Evolutionary conservation across 345 rosid genomes (phyloP).

Genomic region (Aurinia saxatilis): DNA sequence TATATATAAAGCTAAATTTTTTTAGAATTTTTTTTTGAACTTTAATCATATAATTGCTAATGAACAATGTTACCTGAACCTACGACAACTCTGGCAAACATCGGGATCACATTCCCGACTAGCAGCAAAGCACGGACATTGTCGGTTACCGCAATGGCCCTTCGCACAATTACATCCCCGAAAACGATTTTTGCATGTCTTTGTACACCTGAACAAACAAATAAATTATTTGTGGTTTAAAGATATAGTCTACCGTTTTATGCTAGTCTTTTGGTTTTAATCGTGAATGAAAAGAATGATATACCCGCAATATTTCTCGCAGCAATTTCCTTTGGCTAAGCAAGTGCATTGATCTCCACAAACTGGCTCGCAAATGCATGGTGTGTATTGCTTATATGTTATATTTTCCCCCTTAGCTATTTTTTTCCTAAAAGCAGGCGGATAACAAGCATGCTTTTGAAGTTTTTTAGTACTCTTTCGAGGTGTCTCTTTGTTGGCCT

Average conservation of each 20-base stretch:
- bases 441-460: constrained; percentile 74
- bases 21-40: background rate
- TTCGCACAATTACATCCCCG: constrained; percentile 90
- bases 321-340: constrained; percentile 63
- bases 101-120: constrained; percentile 97
- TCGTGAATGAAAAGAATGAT: background rate
- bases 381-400: constrained; percentile 69
- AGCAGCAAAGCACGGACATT: constrained; percentile 91
- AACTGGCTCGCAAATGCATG: constrained; percentile 76
- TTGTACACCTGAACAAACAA: constrained; percentile 55
- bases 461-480: constrained; percentile 43
- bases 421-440: constrained; percentile 67
- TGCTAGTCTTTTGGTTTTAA: too few species aligned
- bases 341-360: constrained; percentile 89
- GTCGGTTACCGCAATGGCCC: constrained; percentile 81
- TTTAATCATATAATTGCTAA: background rate
- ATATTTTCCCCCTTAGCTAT: constrained; percentile 55
- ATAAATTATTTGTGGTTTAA: too few species aligned
- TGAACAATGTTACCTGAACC: constrained; percentile 69
- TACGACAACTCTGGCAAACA: constrained; percentile 78
- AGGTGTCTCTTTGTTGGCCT: constrained; percentile 7
- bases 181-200: constrained; percentile 79
- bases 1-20: constrained; percentile 25
- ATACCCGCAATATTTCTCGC: constrained; percentile 97
- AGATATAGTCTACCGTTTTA: too few species aligned